Evolutionary conservation across 108 stramenopile genomes (phyloP).

Genomic region (Cyclotella sp.): DNA sequence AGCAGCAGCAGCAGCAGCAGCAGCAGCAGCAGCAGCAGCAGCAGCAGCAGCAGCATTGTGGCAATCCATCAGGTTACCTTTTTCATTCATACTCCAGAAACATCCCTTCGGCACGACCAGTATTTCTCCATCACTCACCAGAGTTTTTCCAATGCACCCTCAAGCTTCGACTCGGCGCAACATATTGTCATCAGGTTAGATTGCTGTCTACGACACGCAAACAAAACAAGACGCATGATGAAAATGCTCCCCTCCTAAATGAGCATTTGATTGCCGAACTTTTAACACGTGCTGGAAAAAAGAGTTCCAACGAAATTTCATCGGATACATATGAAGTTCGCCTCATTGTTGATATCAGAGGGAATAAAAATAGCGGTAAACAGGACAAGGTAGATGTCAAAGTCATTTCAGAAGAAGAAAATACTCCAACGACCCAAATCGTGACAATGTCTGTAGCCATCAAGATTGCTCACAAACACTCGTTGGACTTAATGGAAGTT

Average conservation of each 20-base stretch:
- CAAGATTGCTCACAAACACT: constrained; percentile 50
- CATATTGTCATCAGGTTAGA: not conserved
- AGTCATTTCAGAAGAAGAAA: not conserved
- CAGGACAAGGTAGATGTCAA: constrained; percentile 1
- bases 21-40: too few species aligned
- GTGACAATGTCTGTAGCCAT: constrained; percentile 59
- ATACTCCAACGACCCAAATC: constrained; percentile 45
- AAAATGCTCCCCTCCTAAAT: constrained; percentile 41
- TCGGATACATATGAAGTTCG: constrained; percentile 59
- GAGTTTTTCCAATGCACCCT: too few species aligned
- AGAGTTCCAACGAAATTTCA: constrained; percentile 12
- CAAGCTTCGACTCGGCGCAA: not conserved
- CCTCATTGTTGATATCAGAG: constrained; percentile 65
- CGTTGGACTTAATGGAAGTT: constrained; percentile 62
- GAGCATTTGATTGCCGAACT: constrained; percentile 49
- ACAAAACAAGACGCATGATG: constrained; percentile 17
- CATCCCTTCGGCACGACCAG: too few species aligned
- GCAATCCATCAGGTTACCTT: too few species aligned
- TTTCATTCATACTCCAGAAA: too few species aligned
- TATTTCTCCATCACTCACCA: too few species aligned
- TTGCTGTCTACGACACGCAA: not conserved
- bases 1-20: too few species aligned
- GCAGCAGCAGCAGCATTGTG: too few species aligned
- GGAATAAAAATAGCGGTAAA: constrained; percentile 17
- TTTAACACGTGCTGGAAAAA: constrained; percentile 9